Conservation (phyloP, 306 rosid genomes). For the Prunus fruticosa region DNA sequence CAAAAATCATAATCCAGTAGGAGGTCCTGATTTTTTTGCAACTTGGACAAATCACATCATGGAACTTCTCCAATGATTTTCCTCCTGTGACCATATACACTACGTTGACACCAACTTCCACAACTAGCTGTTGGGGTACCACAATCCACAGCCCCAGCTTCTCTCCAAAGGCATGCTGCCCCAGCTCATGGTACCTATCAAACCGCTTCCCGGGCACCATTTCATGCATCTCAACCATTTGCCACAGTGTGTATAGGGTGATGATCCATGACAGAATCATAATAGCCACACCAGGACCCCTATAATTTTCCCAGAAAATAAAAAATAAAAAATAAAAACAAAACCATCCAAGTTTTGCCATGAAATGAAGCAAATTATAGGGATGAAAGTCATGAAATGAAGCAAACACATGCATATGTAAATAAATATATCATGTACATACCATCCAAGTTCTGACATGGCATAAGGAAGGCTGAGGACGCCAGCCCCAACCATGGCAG, state of each 20-base stretch:
- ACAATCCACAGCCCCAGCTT: constrained; percentile 74
- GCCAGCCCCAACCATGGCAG: constrained; percentile 97
- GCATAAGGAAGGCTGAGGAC: constrained; percentile 90
- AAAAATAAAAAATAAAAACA: background rate
- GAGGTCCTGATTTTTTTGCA: constrained; percentile 40
- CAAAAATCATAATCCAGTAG: constrained; percentile 57
- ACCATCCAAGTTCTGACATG: constrained; percentile 84
- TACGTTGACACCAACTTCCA: constrained; percentile 68
- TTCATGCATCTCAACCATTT: constrained; percentile 94
- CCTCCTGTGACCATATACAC: constrained; percentile 83
- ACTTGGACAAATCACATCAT: constrained; percentile 42
- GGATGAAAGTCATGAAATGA: too few species aligned
- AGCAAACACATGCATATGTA: too few species aligned
- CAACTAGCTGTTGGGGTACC: constrained; percentile 69
- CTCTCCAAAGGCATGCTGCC: constrained; percentile 75
- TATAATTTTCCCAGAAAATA: background rate
- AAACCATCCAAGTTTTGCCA: background rate
- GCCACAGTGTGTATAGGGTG: constrained; percentile 79
- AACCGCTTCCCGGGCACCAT: constrained; percentile 82
- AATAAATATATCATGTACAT: background rate
- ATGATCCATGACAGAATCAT: constrained; percentile 70
- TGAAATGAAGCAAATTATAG: background rate
- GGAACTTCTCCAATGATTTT: constrained; percentile 51
- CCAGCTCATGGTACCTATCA: constrained; percentile 85
- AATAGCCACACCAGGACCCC: constrained; percentile 64